A percentile compares a stretch with the other conserved stretches of the same genome.
phyloP scores from a whole-genome alignment of 345 rosid species.

The Arabidopsis arenosa region DNA sequence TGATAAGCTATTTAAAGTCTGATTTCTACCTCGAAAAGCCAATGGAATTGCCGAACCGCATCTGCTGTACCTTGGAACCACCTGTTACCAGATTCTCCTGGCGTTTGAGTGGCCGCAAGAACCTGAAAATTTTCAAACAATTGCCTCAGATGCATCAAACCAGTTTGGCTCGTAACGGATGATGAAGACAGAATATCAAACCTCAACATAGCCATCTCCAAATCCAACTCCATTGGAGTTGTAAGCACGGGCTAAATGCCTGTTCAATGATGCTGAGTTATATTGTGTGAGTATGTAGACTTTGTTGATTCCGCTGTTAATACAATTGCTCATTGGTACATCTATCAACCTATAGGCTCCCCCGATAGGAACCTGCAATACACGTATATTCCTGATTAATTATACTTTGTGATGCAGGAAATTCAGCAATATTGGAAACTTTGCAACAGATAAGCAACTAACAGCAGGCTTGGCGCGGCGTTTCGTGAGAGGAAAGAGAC shows the following conservation, averaged over 20 bases:
- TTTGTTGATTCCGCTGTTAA: constrained; percentile 91
- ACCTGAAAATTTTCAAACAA: constrained; percentile 51
- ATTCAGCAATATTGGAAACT: constrained; percentile 1
- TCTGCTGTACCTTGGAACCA: constrained; percentile 99
- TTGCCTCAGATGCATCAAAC: constrained; percentile 7
- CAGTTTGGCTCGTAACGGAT: constrained; percentile 5
- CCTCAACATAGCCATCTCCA: constrained; percentile 94
- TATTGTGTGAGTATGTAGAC: constrained; percentile 93
- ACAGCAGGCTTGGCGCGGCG: constrained; percentile 97
- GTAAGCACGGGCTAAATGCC: constrained; percentile 90
- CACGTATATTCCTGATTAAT: background rate
- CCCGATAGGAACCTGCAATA: constrained; percentile 78
- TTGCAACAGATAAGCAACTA: constrained; percentile 37
- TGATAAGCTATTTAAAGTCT: constrained; percentile 14
- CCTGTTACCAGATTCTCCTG: constrained; percentile 85
- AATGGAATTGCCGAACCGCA: constrained; percentile 93
- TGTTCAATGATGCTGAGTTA: constrained; percentile 89
- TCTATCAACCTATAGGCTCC: constrained; percentile 96
- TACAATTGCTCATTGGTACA: constrained; percentile 99
- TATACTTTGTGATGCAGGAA: constrained; percentile 12
- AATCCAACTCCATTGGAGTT: constrained; percentile 75
- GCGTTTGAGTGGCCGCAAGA: constrained; percentile 94
- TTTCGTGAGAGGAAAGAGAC: constrained; percentile 96
- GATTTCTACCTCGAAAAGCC: constrained; percentile 86
- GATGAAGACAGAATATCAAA: constrained; percentile 36